Base-by-base conservation (phyloP, 2,329 filamentous ascomycete genomes). In the Ascochyta koolunga region DNA sequence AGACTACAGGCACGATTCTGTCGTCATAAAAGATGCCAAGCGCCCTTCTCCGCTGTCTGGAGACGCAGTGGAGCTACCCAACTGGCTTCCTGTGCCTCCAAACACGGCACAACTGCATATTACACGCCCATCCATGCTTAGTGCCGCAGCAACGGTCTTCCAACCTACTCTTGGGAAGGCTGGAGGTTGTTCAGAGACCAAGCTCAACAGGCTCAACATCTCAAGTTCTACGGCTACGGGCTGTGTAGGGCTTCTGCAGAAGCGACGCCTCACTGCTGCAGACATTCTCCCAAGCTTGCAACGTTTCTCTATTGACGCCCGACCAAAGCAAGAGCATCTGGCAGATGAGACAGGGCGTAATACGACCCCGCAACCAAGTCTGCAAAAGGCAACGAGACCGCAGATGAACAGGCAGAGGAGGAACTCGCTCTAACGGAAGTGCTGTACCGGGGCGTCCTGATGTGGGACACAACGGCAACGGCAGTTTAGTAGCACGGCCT, bases 71-170 rank as follows among this genome's bases (percentile, higher is more conserved):
- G 29, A 51, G 18, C 13, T 38, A 18, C 11, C 56, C 6, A 33
- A 43, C 6, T 33, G 40, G 21, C 41, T 56, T 6, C 54, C 46
- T 35, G 60, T 49, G 10, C 59, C 62, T 18, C 56, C 61, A 1
- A 61, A 66, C 21, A 61, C 54, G 7, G 58, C 64, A 21, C 49
- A 37, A 9, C 54, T 50, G 15, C 60, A 59, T 11, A 49, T 41
- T 44, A 24, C 21, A 24, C 29, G 47, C n/a, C 22, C 19, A 2
- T 62, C 61, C 2, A 19, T 33, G 8, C 56, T 71, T 16, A 66
- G 61, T 33, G 61, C 69, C 1, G 57, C 56, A 16, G 70, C 70
- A 32, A 47, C 54, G 11, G 50, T 49, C 7, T 73, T 74, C 37
- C 41, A 66, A 44, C 66, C 69, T 3, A 52, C 37, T 36, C 32